Conservation (phyloP, 2,329 filamentous ascomycete species). For the Hypoxylon sp. region DNA sequence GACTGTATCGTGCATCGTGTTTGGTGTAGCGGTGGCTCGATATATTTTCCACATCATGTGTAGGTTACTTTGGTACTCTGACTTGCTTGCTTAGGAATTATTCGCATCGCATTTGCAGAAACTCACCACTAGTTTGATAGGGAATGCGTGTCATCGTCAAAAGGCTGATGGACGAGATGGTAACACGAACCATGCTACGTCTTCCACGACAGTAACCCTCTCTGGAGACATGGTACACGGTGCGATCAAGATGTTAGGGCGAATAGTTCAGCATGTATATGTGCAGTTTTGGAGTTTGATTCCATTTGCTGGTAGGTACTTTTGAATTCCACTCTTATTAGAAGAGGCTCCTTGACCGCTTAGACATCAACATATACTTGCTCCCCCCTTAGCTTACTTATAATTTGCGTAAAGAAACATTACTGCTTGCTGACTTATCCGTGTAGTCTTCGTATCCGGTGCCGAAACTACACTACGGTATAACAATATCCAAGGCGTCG, state of each 20-base stretch:
- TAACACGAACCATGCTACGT: background rate
- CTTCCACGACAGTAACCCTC: background rate
- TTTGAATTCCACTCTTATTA: background rate
- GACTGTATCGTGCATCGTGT: constrained; percentile 11
- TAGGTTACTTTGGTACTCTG: background rate
- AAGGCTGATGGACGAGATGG: background rate
- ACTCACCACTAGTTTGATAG: background rate
- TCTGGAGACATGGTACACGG: background rate
- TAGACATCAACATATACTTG: too few relatives aligned
- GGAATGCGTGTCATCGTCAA: background rate
- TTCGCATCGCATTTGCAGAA: background rate
- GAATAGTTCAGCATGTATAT: constrained; percentile 14
- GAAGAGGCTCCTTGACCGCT: background rate
- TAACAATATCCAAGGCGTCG: constrained; percentile 15
- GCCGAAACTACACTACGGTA: constrained; percentile 22
- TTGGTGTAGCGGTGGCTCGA: constrained; percentile 1
- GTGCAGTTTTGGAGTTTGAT: constrained; percentile 23
- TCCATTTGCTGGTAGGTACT: constrained; percentile 9
- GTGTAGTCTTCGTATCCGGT: constrained; percentile 17
- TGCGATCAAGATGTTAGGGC: background rate
- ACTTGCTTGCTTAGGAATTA: background rate
- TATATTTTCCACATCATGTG: background rate
- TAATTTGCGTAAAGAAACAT: background rate
- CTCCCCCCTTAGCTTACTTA: too few relatives aligned
- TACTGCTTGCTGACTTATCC: background rate